Percentiles rank a stretch among this genome's conserved stretches.
Evolutionary conservation across 2,329 filamentous ascomycete genomes (phyloP).

Genomic region (Harringtonia aguacate): DNA sequence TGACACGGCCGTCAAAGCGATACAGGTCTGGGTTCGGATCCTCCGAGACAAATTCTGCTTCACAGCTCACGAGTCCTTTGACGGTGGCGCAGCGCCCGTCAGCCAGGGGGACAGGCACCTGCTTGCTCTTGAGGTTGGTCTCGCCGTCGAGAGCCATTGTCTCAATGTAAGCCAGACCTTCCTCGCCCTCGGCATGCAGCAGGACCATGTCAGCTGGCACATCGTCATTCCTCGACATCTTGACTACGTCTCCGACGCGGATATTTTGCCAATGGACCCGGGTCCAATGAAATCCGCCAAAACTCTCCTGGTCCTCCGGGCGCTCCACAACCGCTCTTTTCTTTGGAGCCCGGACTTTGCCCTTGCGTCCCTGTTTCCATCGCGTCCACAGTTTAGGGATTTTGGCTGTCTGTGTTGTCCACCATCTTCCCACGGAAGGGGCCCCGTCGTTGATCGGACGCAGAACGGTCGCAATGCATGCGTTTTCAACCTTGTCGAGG

Average conservation of each 20-base stretch:
- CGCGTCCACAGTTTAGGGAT: too few species aligned
- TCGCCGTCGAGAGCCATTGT: constrained; percentile 80
- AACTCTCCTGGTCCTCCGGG: constrained; percentile 43
- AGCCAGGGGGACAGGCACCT: constrained; percentile 42
- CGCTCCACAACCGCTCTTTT: not conserved
- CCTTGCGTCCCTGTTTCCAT: not conserved
- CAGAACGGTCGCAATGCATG: constrained; percentile 35
- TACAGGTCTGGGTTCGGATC: constrained; percentile 71
- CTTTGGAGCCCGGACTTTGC: not conserved
- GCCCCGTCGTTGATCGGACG: constrained; percentile 13
- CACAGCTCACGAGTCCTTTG: constrained; percentile 38
- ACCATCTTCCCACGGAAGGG: too few species aligned
- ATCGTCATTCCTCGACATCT: constrained; percentile 56
- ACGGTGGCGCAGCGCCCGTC: constrained; percentile 47
- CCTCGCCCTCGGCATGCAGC: constrained; percentile 65
- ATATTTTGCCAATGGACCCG: constrained; percentile 32
- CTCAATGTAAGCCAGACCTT: constrained; percentile 72
- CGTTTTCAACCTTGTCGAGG: constrained; percentile 74
- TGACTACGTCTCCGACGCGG: constrained; percentile 38
- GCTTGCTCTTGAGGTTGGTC: constrained; percentile 71
- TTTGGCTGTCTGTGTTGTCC: too few species aligned
- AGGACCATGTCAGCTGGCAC: constrained; percentile 77
- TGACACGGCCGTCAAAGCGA: constrained; percentile 61
- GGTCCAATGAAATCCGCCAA: constrained; percentile 37
- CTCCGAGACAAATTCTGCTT: constrained; percentile 58